phyloP scores from a whole-genome alignment of 2,329 filamentous ascomycete species.

The Mycosphaerelloides madeirae region DNA sequence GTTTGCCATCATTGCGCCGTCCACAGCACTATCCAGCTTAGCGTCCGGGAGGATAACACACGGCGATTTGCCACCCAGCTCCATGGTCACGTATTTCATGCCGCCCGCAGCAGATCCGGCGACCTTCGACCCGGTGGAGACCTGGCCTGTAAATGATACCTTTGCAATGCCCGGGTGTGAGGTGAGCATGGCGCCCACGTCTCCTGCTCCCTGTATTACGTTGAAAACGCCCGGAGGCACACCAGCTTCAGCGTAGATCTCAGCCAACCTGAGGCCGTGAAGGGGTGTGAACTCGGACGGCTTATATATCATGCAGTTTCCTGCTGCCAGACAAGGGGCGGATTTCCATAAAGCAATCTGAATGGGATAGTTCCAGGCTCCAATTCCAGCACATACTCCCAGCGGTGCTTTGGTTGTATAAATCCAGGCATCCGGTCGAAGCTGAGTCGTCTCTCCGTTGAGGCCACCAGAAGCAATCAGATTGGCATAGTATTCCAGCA shows the following conservation, averaged over 20 bases:
- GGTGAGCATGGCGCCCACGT: slow-evolving; percentile 71
- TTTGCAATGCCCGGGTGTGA: slow-evolving; percentile 70
- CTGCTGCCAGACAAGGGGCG: slow-evolving; percentile 75
- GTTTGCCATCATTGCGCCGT: slow-evolving; percentile 89
- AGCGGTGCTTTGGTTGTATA: slow-evolving; percentile 78
- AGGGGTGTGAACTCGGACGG: slow-evolving; percentile 81
- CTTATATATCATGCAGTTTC: slow-evolving; percentile 89
- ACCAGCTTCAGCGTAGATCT: slow-evolving; percentile 73
- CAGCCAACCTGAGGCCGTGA: slow-evolving; percentile 70
- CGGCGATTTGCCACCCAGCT: slow-evolving; percentile 82
- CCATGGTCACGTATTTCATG: slow-evolving; percentile 92
- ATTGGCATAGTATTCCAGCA: slow-evolving; percentile 81
- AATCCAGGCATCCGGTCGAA: slow-evolving; percentile 73
- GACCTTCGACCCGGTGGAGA: slow-evolving; percentile 76
- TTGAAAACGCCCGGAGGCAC: slow-evolving; percentile 81
- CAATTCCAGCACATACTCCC: slow-evolving; percentile 80
- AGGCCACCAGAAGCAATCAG: slow-evolving; percentile 71
- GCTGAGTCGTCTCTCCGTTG: slow-evolving; percentile 71
- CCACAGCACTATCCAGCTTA: slow-evolving; percentile 72
- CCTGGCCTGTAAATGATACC: slow-evolving; percentile 85
- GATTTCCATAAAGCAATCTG: slow-evolving; percentile 91
- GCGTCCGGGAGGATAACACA: slow-evolving; percentile 76
- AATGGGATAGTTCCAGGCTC: slow-evolving; percentile 89
- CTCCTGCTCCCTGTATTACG: slow-evolving; percentile 74
- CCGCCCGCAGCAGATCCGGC: slow-evolving; percentile 67